Evolutionary conservation across 1,139 yeast genomes (phyloP).

Genomic region (Hyphopichia buzzinii): DNA sequence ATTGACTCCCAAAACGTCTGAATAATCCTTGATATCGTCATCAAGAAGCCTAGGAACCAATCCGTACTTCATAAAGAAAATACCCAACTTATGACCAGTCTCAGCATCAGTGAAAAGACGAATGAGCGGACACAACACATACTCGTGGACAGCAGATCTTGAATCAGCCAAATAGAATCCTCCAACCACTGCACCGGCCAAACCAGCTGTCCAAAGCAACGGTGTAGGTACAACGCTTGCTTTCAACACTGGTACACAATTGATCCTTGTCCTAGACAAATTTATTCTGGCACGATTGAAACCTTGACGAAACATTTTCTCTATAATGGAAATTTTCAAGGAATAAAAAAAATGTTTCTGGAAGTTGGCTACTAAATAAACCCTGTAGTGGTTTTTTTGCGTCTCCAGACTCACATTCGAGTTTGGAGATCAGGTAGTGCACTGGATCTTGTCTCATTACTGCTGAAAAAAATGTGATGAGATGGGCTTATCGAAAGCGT

Average conservation of each 20-base stretch:
- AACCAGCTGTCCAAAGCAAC: slow-evolving; percentile 21
- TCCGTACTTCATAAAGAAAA: slow-evolving; percentile 66
- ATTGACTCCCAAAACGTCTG: slow-evolving; percentile 52
- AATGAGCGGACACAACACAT: slow-evolving; percentile 71
- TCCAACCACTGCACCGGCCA: slow-evolving; percentile 26
- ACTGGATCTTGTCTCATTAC: no score
- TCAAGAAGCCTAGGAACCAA: slow-evolving; percentile 59
- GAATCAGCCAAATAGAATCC: slow-evolving; percentile 61
- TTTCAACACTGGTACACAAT: slow-evolving; percentile 8
- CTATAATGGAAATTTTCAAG: no score
- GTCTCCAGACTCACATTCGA: no score
- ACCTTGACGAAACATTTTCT: not conserved
- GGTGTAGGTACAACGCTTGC: slow-evolving; percentile 31
- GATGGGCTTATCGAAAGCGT: not conserved
- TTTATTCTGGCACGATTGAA: not conserved
- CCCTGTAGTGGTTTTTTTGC: no score
- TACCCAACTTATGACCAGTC: slow-evolving; percentile 76
- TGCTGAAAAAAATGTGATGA: not conserved
- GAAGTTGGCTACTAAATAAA: no score
- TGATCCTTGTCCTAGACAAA: not conserved
- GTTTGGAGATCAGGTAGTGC: no score
- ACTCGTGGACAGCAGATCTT: slow-evolving; percentile 80
- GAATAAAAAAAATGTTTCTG: no score
- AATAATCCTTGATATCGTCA: slow-evolving; percentile 45
- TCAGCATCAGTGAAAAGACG: slow-evolving; percentile 79